Evolutionary conservation across 108 stramenopile genomes (phyloP), one percentile per base, ranked within the genome.

Genomic region (Fragilaria radians): DNA sequence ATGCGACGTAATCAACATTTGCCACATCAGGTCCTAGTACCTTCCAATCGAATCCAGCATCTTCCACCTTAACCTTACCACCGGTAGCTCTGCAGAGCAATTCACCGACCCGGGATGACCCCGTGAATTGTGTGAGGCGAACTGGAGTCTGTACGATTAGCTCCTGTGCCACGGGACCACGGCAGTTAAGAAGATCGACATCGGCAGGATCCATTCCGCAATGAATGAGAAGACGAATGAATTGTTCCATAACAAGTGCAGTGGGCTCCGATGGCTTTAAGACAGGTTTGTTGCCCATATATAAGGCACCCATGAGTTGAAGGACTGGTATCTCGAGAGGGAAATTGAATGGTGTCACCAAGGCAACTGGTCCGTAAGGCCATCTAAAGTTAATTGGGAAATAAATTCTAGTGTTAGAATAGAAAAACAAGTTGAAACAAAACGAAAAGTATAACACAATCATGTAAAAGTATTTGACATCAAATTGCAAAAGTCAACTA

Each of bases 1-100:
- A 96, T 28, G 95, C 95, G 5, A 97, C 96, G 71, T 95, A 97
- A 48, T 98, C 94, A 22, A 94, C 77, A 67, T 96, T 77, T 18
- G 54, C 73, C 1, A 93, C 93, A 64, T 96, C 96, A 5, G 96
- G 96, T 25, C 96, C 96, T 32, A 96, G 65, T 48, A 96, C 79
- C 78, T 97, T 98, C 98, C 98, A 98, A 73, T 98, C 98, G 71
- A 96, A 97, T 21, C 98, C 98, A 11, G 98, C 98, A 76, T 98
- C 98, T 70, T 97, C 96, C 33, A 95, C 68, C 81, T 93, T 89
- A 48, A 95, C 91, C 74, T 95, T 93, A 29, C 97, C 97, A 54
- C 75, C 62, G 5, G 95, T 93, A 28, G 78, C 87, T 71, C 79
- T 48, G 19, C 62, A 70, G 30, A 99, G 72, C 23, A 66, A 23